Evolutionary conservation across 1,139 yeast species (phyloP).

Genomic region (Suhomyces ambrosiae): DNA sequence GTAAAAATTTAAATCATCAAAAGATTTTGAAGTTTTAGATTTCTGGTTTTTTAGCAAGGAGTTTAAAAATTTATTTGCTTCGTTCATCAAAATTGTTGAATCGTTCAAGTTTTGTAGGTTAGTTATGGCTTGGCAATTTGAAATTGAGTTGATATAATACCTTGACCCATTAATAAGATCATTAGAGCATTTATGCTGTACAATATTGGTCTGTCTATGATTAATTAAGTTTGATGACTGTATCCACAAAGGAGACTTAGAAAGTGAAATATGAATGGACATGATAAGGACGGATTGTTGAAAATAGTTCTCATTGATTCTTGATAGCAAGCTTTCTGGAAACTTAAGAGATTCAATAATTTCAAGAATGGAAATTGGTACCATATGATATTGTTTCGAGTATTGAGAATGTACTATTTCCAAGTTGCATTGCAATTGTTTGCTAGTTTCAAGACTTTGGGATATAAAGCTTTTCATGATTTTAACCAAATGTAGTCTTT

Average conservation of each 20-base stretch:
- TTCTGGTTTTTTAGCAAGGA: conserved; percentile 16
- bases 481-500: conserved; percentile 24
- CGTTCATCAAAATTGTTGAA: conserved; percentile 11
- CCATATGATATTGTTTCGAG: conserved; percentile 19
- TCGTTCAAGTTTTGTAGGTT: conserved; percentile 19
- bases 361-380: conserved; percentile 24
- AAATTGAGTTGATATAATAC: conserved; percentile 32
- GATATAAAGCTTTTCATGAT: conserved; percentile 25
- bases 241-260: conserved; percentile 32
- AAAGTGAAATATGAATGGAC: conserved; percentile 30
- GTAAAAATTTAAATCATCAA: conserved; percentile 28
- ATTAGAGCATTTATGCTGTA: conserved; percentile 29
- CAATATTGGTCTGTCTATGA: conserved; percentile 25
- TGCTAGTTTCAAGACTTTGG: conserved; percentile 15
- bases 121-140: conserved; percentile 20
- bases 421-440: conserved; percentile 18
- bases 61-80: conserved; percentile 20
- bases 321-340: conserved; percentile 16
- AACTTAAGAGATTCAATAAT: conserved; percentile 27
- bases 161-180: conserved; percentile 22
- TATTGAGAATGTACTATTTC: conserved; percentile 30
- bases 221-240: conserved; percentile 22
- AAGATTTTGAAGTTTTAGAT: conserved; percentile 14
- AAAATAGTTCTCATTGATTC: conserved; percentile 26
- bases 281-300: conserved; percentile 33